Percentiles rank a stretch among this genome's conserved stretches.
Conservation (phyloP, 164 flowering plant species). For the Piper betle region DNA sequence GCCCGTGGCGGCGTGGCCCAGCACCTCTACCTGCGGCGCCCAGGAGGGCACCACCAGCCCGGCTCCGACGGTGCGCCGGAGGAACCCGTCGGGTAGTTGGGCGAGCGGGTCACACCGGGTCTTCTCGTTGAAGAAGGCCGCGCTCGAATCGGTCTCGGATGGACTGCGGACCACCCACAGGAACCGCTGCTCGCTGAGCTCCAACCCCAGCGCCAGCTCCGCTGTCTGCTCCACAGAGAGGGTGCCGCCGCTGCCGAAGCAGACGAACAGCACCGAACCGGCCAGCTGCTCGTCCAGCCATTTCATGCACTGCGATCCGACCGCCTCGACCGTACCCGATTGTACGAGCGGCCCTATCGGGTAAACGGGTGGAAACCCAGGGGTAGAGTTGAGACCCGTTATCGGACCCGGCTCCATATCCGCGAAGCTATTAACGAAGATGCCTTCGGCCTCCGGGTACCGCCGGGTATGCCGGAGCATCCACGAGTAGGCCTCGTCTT, state of each 20-base stretch:
- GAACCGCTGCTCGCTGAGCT: constrained; percentile 27
- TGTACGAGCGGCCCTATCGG: not conserved
- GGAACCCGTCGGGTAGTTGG: constrained; percentile 23
- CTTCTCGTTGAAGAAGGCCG: constrained; percentile 9
- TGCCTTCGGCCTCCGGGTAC: too few relatives aligned
- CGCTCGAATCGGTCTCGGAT: constrained; percentile 8
- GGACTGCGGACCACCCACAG: constrained; percentile 26
- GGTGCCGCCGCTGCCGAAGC: too few relatives aligned
- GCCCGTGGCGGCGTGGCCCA: constrained; percentile 22
- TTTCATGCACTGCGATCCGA: too few relatives aligned
- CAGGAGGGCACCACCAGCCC: constrained; percentile 30
- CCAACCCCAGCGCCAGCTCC: constrained; percentile 29
- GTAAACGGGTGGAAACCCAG: constrained; percentile 26
- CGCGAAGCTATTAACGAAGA: too few relatives aligned
- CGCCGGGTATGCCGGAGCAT: constrained; percentile 18
- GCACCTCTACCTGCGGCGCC: constrained; percentile 31
- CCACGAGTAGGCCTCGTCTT: too few relatives aligned
- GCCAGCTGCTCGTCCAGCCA: constrained; percentile 28
- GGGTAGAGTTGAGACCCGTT: constrained; percentile 12
- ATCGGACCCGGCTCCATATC: constrained; percentile 17
- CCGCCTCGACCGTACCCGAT: constrained; percentile 19
- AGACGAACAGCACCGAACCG: constrained; percentile 25
- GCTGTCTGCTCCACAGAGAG: constrained; percentile 33
- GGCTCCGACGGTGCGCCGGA: constrained; percentile 16
- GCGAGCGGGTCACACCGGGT: constrained; percentile 10